Percentiles rank a stretch among this genome's conserved stretches.
phyloP scores from a whole-genome alignment of 148 eudicot species.

The Chenopodium berlandieri region DNA sequence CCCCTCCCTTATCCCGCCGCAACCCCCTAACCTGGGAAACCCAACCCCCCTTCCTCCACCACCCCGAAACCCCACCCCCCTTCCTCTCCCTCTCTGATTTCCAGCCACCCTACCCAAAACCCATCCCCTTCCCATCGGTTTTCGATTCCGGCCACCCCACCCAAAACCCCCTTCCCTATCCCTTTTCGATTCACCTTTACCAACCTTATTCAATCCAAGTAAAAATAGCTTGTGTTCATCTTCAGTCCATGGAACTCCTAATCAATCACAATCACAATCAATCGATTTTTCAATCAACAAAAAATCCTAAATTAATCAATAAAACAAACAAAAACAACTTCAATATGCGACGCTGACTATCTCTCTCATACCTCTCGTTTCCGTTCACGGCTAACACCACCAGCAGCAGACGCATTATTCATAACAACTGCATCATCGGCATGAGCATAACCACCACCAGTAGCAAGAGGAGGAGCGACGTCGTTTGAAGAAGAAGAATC shows the following conservation, averaged over 20 bases:
- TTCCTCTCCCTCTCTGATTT: no score
- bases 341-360: background rate
- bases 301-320: background rate
- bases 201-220: slow-evolving; percentile 63
- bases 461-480: background rate
- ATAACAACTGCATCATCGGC: no score
- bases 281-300: background rate
- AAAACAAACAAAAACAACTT: background rate
- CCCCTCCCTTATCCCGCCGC: no score
- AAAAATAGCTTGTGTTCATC: slow-evolving; percentile 77
- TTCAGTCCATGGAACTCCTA: slow-evolving; percentile 82
- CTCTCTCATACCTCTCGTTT: slow-evolving; percentile 52
- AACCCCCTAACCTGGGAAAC: no score
- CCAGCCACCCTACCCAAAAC: no score
- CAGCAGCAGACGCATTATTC: background rate
- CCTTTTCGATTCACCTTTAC: slow-evolving; percentile 47
- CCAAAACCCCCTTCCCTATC: no score
- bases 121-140: no score
- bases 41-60: no score
- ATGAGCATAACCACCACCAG: no score
- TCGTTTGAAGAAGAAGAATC: slow-evolving; percentile 24
- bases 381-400: slow-evolving; percentile 47
- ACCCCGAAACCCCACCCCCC: no score
- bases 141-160: no score
- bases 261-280: background rate